These are phyloP conservation scores for Axilococcus clingmanii DNA, from an alignment of 139 green algal species.

Conservation along the genomic window DNA sequence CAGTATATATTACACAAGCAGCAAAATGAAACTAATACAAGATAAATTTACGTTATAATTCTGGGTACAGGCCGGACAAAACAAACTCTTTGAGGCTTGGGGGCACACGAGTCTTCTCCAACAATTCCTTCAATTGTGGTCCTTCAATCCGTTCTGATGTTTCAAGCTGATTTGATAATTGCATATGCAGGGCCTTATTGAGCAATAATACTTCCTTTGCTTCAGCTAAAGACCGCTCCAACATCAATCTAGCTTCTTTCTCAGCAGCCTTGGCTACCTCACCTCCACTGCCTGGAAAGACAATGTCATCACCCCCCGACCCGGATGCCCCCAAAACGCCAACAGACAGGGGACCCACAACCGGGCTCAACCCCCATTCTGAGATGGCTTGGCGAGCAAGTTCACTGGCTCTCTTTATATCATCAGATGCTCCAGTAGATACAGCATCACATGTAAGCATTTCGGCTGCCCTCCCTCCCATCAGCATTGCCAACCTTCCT, in stretches of 20 bases:
- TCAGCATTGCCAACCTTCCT: conserved; percentile 74
- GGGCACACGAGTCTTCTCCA: conserved; percentile 4
- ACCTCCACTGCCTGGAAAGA: conserved; percentile 21
- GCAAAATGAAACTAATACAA: no score
- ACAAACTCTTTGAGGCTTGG: conserved; percentile 13
- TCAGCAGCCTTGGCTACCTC: conserved; percentile 23
- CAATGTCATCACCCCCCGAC: conserved; percentile 31
- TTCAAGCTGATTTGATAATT: conserved; percentile 32
- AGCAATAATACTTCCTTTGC: conserved; percentile 44
- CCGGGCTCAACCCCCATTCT: conserved; percentile 64
- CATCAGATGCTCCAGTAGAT: conserved; percentile 60
- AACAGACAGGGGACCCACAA: conserved; percentile 71
- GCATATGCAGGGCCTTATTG: conserved; percentile 46
- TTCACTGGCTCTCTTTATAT: conserved; percentile 81
- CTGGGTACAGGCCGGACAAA: not conserved
- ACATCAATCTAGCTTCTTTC: conserved; percentile 51
- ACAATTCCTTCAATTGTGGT: conserved; percentile 9
- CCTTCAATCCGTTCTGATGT: conserved; percentile 54
- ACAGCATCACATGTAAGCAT: conserved; percentile 53
- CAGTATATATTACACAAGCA: no score
- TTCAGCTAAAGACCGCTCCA: conserved; percentile 54
- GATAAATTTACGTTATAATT: no score
- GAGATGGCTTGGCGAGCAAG: conserved; percentile 60
- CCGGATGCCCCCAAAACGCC: conserved; percentile 49
- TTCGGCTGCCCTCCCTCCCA: conserved; percentile 84